Percentiles rank a stretch among this genome's conserved stretches.
phyloP scores from a whole-genome alignment of 1,284 basidiomycete species.

The Ceratobasidium papillatum region DNA sequence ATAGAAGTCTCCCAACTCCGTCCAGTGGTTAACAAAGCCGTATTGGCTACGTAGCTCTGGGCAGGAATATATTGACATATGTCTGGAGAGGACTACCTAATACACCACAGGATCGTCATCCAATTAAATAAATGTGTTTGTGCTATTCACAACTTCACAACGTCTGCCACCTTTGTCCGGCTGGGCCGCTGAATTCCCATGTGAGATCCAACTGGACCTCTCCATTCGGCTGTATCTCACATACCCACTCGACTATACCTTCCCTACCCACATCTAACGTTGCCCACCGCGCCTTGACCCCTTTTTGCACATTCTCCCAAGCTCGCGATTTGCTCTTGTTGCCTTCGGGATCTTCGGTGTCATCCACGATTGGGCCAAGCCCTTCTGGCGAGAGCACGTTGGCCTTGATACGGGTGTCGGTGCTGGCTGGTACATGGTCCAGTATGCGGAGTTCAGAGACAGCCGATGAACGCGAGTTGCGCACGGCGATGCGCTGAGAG shows the following conservation, averaged over 20 bases:
- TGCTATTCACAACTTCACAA: no score
- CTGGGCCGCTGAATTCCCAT: constrained; percentile 45
- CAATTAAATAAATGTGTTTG: no score
- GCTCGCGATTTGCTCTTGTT: constrained; percentile 20
- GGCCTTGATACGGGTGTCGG: constrained; percentile 46
- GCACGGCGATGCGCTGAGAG: constrained; percentile 46
- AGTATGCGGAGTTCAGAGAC: constrained; percentile 43
- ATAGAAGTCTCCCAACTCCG: no score
- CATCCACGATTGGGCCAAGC: constrained; percentile 26
- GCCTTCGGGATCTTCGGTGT: not conserved
- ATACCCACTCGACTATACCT: constrained; percentile 47
- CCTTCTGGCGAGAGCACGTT: constrained; percentile 44
- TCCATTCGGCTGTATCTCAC: constrained; percentile 42
- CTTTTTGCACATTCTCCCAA: constrained; percentile 31
- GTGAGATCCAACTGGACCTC: constrained; percentile 43
- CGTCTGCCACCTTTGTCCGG: no score
- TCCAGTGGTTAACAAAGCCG: no score
- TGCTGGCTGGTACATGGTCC: constrained; percentile 47
- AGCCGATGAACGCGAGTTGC: constrained; percentile 43
- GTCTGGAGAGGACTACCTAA: no score
- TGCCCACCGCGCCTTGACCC: constrained; percentile 39
- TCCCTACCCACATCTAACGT: constrained; percentile 40
- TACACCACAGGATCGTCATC: no score
- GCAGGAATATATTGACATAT: no score
- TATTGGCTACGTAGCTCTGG: no score